phyloP scores from a whole-genome alignment of 2,329 filamentous ascomycete genomes.

The Verticillium nubilum region DNA sequence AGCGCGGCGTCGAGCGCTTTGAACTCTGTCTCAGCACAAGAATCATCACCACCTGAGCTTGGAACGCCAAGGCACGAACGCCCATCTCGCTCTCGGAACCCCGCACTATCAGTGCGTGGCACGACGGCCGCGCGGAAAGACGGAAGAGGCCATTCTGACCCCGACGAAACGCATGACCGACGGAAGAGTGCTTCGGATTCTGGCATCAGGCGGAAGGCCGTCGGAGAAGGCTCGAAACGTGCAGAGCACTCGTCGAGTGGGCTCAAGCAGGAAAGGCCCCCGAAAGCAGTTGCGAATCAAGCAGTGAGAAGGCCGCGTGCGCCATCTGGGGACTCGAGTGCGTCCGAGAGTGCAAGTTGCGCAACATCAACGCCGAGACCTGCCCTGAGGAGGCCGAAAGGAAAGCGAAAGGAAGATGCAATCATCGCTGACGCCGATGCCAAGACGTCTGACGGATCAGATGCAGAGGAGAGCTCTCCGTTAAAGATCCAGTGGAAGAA shows the following conservation, averaged over 20 bases:
- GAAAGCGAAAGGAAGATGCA: conserved; percentile 24
- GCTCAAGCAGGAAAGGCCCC: conserved; percentile 4
- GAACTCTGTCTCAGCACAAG: conserved; percentile 18
- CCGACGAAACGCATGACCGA: conserved; percentile 1
- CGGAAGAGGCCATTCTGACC: background rate
- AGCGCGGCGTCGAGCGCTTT: conserved; percentile 53
- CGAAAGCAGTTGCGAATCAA: background rate
- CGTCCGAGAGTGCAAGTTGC: background rate
- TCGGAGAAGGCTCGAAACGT: background rate
- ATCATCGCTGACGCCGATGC: conserved; percentile 40
- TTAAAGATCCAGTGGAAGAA: conserved; percentile 52
- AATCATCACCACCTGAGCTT: background rate
- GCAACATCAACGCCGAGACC: background rate
- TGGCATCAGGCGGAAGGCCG: conserved; percentile 6
- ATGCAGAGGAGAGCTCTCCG: conserved; percentile 23
- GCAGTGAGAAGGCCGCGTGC: background rate
- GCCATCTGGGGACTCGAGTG: conserved; percentile 1
- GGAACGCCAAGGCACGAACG: background rate
- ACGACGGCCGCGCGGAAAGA: background rate
- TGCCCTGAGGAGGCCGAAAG: conserved; percentile 3
- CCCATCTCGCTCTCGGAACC: background rate
- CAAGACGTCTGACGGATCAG: conserved; percentile 30
- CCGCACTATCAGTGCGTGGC: background rate
- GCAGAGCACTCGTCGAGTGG: conserved; percentile 1
- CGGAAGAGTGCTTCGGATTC: conserved; percentile 5